Evolutionary conservation across 352 stramenopile genomes (phyloP).

Genomic region (Aphanomyces euteiches): DNA sequence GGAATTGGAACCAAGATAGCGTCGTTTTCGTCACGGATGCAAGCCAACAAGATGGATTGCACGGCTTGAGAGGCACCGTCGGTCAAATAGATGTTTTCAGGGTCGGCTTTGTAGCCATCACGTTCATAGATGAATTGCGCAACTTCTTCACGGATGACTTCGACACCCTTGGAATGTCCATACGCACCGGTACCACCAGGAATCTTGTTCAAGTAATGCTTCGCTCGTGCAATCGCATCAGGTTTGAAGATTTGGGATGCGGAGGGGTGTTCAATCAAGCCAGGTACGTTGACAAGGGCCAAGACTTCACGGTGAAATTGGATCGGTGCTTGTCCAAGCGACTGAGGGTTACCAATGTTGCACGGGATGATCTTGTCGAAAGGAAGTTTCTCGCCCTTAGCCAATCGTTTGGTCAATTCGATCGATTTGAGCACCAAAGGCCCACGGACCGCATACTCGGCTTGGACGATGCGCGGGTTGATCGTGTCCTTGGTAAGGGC

Average conservation of each 20-base stretch:
- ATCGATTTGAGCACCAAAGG: slow-evolving; percentile 77
- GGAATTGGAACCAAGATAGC: slow-evolving; percentile 96
- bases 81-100: slow-evolving; percentile 96
- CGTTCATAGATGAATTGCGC: slow-evolving; percentile 83
- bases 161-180: slow-evolving; percentile 88
- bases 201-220: slow-evolving; percentile 84
- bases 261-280: slow-evolving; percentile 79
- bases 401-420: slow-evolving; percentile 70
- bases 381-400: slow-evolving; percentile 57
- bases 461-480: slow-evolving; percentile 72
- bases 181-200: slow-evolving; percentile 89
- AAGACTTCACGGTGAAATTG: slow-evolving; percentile 93
- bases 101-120: slow-evolving; percentile 87
- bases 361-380: slow-evolving; percentile 95
- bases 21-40: slow-evolving; percentile 86
- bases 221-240: slow-evolving; percentile 84
- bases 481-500: slow-evolving; percentile 73
- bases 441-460: slow-evolving; percentile 87
- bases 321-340: slow-evolving; percentile 92
- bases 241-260: slow-evolving; percentile 75
- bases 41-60: slow-evolving; percentile 86
- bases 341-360: slow-evolving; percentile 98
- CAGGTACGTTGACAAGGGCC: slow-evolving; percentile 84
- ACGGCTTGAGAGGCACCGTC: slow-evolving; percentile 95
- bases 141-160: slow-evolving; percentile 86